Evolutionary conservation across 176 grass and related monocot species (phyloP).

Genomic region (Zoysia japonica): DNA sequence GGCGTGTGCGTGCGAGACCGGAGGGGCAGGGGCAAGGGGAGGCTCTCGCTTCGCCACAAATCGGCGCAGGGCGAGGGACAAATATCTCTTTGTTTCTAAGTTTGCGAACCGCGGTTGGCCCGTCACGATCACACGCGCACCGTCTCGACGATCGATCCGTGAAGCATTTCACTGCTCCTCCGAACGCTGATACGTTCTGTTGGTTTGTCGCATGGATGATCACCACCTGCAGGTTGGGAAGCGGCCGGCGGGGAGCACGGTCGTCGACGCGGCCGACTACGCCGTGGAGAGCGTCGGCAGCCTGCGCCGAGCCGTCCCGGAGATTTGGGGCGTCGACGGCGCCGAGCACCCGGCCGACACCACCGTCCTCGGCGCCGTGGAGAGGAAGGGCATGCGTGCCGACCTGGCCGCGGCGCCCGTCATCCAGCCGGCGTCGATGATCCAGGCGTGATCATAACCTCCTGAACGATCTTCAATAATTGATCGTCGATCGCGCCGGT

Average conservation of each 20-base stretch:
- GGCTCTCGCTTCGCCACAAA: neutral
- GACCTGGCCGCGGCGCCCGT: conserved; percentile 55
- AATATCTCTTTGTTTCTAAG: neutral
- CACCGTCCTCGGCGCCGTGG: conserved; percentile 1
- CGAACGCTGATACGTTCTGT: neutral
- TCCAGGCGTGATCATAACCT: conserved; percentile 47
- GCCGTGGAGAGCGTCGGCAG: conserved; percentile 59
- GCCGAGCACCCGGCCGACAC: neutral
- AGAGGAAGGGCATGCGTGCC: conserved; percentile 48
- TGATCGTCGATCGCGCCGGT: neutral
- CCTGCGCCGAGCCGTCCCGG: conserved; percentile 62
- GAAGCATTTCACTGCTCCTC: neutral
- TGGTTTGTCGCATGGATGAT: neutral
- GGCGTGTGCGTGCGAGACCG: too few relatives aligned
- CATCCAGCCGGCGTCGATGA: conserved; percentile 57
- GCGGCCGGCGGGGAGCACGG: conserved; percentile 48
- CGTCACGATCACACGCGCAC: conserved; percentile 12
- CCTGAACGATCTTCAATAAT: conserved; percentile 19
- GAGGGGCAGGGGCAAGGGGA: too few relatives aligned
- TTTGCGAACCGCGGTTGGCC: neutral
- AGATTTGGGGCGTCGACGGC: conserved; percentile 57
- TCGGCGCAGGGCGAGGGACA: neutral
- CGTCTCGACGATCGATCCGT: neutral
- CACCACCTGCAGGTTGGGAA: conserved; percentile 68
- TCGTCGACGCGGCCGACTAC: conserved; percentile 61